A percentile compares a stretch with the other conserved stretches of the same genome.
Conservation (phyloP, 2,329 filamentous ascomycete genomes). For the Mycosphaerella sp. region DNA sequence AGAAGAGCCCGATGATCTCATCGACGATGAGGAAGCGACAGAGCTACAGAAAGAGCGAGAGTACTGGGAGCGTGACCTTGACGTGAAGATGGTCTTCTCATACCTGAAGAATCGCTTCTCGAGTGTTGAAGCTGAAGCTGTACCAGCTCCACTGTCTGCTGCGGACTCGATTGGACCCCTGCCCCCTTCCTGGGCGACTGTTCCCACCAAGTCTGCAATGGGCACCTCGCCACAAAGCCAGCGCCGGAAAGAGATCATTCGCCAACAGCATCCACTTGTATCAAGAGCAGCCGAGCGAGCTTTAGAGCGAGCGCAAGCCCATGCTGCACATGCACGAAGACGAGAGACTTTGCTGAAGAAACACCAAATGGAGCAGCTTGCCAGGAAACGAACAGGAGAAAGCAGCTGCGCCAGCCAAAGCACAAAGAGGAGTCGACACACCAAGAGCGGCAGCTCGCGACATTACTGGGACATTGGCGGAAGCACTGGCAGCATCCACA, state of each 20-base stretch:
- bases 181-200: slow-evolving; percentile 33
- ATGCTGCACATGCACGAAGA: slow-evolving; percentile 15
- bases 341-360: slow-evolving; percentile 17
- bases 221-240: slow-evolving; percentile 54
- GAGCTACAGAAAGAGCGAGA: slow-evolving; percentile 49
- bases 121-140: slow-evolving; percentile 21
- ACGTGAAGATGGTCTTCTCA: slow-evolving; percentile 84
- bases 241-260: slow-evolving; percentile 74
- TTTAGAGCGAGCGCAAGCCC: slow-evolving; percentile 38
- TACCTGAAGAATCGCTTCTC: slow-evolving; percentile 75
- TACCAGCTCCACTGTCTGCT: slow-evolving; percentile 10
- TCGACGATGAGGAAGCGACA: slow-evolving; percentile 27
- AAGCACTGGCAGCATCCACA: slow-evolving; percentile 64
- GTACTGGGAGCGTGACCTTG: slow-evolving; percentile 90
- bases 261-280: slow-evolving; percentile 83
- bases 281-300: slow-evolving; percentile 45
- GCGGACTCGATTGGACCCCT: slow-evolving; percentile 26
- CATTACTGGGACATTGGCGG: slow-evolving; percentile 92
- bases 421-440: slow-evolving; percentile 59
- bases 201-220: slow-evolving; percentile 35
- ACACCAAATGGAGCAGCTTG: slow-evolving; percentile 39
- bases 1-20: slow-evolving; percentile 46
- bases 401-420: slow-evolving; percentile 81
- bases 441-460: slow-evolving; percentile 58
- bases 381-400: slow-evolving; percentile 37